phyloP scores from a whole-genome alignment of 495 filamentous ascomycete genomes.

The Penicillium subrubescens region DNA sequence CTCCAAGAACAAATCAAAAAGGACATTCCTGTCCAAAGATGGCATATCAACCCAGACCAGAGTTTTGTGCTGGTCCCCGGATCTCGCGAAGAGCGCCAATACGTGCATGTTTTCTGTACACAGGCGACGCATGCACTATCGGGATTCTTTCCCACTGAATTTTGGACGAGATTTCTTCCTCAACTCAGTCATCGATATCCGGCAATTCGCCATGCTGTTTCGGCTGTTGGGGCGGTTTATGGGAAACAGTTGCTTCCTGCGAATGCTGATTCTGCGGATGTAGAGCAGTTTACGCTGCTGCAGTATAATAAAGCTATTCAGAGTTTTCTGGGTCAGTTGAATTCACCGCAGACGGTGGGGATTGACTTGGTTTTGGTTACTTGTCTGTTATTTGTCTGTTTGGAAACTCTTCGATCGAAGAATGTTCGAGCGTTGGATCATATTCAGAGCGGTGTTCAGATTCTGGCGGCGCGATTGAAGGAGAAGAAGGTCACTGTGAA shows the following conservation, averaged over 20 bases:
- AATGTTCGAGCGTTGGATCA: conserved; percentile 26
- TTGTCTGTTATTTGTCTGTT: conserved; percentile 32
- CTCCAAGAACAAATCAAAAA: conserved; percentile 8
- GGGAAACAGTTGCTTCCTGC: conserved; percentile 38
- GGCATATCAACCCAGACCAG: conserved; percentile 8
- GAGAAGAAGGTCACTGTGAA: background rate
- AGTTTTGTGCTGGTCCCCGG: conserved; percentile 22
- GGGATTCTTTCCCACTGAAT: conserved; percentile 62
- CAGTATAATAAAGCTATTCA: conserved; percentile 61
- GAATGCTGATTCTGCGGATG: background rate
- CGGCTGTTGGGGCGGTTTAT: conserved; percentile 65
- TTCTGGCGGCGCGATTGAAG: background rate
- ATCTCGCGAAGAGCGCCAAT: conserved; percentile 25
- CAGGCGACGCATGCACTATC: conserved; percentile 39
- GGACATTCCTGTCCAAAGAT: background rate
- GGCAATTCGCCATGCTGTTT: conserved; percentile 63
- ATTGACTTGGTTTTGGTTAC: conserved; percentile 26
- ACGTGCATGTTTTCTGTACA: conserved; percentile 27
- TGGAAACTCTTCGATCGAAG: conserved; percentile 32
- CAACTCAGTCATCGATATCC: conserved; percentile 60
- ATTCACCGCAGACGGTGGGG: background rate
- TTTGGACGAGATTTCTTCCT: conserved; percentile 57
- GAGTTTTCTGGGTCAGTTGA: conserved; percentile 26
- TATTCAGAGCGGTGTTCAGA: conserved; percentile 14
- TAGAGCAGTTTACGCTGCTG: conserved; percentile 41